Evolutionary conservation across 495 filamentous ascomycete species (phyloP), one percentile per base, ranked within the genome.

Genomic region (Astrothelium subdiscretum): DNA sequence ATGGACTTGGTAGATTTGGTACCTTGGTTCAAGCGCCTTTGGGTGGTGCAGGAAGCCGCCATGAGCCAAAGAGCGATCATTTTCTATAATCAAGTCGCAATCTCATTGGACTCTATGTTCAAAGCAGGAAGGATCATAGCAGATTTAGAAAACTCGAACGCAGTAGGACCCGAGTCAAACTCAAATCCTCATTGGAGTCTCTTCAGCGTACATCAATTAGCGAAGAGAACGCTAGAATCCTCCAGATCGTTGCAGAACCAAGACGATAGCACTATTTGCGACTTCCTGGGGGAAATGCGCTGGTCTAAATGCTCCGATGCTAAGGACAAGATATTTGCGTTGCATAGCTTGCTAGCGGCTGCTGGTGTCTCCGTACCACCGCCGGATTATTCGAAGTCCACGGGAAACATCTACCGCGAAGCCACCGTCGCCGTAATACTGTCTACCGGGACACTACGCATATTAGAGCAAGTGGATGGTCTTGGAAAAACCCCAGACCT

Each of bases 11-110:
- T 26, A 3, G 18, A 44, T 10, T 12, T 29, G 32, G 42, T 31
- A 10, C 59, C 61, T 15, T 62, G 61, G 61, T 62, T 62, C 52
- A 57, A 58, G 20, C 43, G 61, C 18, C 44, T 58, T 22, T 62
- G 61, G 61, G 43, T 58, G 12, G 52, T 62, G 6, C 61, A 62
- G 32, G 61, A 62, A 58, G 44, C 40, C 31, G 61, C 44, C 29
- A 24, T 62, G 44, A 44, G 35, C 22, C 18, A 48, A 42, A 40
- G 22, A 1, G 38, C 59, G 0, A 29, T 51, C 22, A 26, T 61
- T 20, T 31, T 51, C 1, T 61, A 42, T 22, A 38, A 31, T 6
- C 32, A 61, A 32, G 13, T 18, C 0, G 15, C 13, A 10, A 32
- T 2, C 29, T 32, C 43, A 48, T 48, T 48, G 43, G 43, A 48